These are phyloP conservation scores for Eragrostis curvula DNA, from an alignment of 176 grass and related monocot genomes.

Conservation along the genomic window DNA sequence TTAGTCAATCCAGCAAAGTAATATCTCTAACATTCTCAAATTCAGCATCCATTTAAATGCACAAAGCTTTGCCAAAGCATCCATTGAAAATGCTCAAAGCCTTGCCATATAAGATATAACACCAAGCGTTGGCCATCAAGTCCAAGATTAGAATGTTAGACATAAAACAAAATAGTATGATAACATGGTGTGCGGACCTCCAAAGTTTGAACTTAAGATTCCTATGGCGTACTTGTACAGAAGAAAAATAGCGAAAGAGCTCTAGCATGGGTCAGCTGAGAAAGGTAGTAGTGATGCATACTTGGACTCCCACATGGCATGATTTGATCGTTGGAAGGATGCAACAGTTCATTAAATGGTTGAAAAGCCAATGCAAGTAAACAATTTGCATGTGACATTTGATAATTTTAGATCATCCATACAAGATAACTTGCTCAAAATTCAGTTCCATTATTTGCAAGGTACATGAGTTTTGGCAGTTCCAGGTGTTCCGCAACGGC, in stretches of 20 bases:
- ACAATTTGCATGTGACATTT: background rate
- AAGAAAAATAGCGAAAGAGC: background rate
- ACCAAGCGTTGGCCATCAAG: background rate
- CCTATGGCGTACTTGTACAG: background rate
- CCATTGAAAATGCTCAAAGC: too few relatives aligned
- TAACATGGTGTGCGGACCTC: background rate
- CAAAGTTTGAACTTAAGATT: background rate
- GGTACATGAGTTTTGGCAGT: background rate
- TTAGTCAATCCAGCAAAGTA: conserved; percentile 15
- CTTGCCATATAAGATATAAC: background rate
- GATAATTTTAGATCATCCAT: background rate
- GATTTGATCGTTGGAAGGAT: background rate
- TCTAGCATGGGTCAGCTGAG: background rate
- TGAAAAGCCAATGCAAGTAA: background rate
- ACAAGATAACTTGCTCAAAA: background rate
- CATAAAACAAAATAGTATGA: background rate
- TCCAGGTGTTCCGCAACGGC: conserved; percentile 63
- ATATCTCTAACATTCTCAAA: background rate
- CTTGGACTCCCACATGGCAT: conserved; percentile 1
- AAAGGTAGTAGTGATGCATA: background rate
- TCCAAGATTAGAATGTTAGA: background rate
- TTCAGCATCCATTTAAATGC: background rate
- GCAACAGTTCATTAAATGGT: background rate
- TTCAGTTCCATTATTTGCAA: background rate
- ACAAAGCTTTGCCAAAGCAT: background rate